Conservation (phyloP, 2,329 filamentous ascomycete genomes). For the Aspergillus hortae region DNA sequence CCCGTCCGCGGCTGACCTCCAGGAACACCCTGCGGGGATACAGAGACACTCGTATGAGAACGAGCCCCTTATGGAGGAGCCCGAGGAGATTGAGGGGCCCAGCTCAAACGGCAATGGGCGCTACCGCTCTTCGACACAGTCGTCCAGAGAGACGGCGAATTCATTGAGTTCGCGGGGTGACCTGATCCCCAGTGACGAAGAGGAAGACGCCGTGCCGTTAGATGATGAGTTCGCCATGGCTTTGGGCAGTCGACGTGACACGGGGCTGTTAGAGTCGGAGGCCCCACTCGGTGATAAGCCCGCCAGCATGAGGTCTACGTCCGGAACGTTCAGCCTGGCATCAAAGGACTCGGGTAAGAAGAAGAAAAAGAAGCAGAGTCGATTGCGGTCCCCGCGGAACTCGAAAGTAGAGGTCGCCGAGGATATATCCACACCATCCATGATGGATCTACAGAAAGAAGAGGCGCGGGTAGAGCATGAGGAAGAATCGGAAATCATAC, state of each 20-base stretch:
- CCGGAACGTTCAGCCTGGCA: conserved; percentile 46
- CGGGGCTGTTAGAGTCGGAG: conserved; percentile 52
- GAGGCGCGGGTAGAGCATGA: conserved; percentile 52
- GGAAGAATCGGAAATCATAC: conserved; percentile 55
- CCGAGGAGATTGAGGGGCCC: conserved; percentile 43
- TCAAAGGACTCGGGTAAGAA: conserved; percentile 43
- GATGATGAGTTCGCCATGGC: conserved; percentile 89
- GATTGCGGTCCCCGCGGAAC: conserved; percentile 22
- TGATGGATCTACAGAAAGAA: conserved; percentile 56
- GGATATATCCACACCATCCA: conserved; percentile 41
- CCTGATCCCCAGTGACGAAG: conserved; percentile 86
- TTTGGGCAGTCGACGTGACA: conserved; percentile 65
- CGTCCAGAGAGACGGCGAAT: conserved; percentile 76
- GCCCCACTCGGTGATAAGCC: conserved; percentile 67
- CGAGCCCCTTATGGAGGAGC: conserved; percentile 67
- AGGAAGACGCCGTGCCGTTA: conserved; percentile 88
- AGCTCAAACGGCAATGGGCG: conserved; percentile 19
- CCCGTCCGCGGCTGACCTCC: conserved; percentile 84
- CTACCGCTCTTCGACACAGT: conserved; percentile 72
- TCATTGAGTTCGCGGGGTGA: conserved; percentile 86
- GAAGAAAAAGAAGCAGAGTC: conserved; percentile 26
- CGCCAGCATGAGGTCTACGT: conserved; percentile 36
- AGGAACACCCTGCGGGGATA: conserved; percentile 71
- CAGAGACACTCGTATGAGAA: conserved; percentile 53
- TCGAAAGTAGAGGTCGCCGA: conserved; percentile 27